These are phyloP conservation scores for Russula dissimulans DNA, from an alignment of 768 basidiomycete species.

Conservation along the genomic window DNA sequence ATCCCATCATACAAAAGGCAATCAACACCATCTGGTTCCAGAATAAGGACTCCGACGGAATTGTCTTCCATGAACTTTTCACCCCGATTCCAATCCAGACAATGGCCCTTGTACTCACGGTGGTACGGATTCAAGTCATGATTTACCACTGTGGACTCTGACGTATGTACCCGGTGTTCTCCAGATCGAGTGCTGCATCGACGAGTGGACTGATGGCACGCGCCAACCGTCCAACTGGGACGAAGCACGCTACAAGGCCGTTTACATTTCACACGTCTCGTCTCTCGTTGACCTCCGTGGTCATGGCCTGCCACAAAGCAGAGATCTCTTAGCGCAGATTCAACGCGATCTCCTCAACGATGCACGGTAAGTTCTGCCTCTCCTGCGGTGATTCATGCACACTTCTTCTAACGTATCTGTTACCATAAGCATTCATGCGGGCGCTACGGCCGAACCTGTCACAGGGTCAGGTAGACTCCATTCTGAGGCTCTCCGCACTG, in stretches of 20 bases:
- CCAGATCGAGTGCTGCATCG: slow-evolving; percentile 3
- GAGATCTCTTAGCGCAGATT: neutral
- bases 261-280: neutral
- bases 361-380: neutral
- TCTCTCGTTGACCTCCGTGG: neutral
- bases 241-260: neutral
- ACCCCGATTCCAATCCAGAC: neutral
- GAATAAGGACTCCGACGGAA: neutral
- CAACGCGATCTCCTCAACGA: neutral
- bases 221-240: neutral
- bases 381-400: neutral
- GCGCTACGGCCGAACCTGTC: neutral
- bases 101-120: neutral
- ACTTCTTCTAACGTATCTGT: neutral
- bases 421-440: neutral
- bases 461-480: neutral
- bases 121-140: neutral
- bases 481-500: too few species aligned
- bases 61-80: neutral
- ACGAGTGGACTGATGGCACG: slow-evolving; percentile 4
- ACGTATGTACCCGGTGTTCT: neutral
- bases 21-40: neutral
- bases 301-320: neutral
- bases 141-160: neutral
- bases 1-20: neutral